Conservation (phyloP, 2,329 filamentous ascomycete species). For the Mariannaea sp. region DNA sequence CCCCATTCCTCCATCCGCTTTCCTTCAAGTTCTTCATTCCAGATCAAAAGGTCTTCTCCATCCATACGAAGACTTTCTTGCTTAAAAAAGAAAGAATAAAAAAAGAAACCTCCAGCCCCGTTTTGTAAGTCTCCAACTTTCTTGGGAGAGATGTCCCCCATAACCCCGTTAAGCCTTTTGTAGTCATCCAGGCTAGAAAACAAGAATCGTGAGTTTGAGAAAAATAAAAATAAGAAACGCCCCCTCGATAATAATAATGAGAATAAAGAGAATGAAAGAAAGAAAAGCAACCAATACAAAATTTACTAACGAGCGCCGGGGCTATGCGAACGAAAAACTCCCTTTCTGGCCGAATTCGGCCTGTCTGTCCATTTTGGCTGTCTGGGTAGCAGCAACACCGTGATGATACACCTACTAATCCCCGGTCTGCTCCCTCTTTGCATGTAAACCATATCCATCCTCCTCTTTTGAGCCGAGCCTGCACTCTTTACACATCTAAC, state of each 20-base stretch:
- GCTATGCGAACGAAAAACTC: conserved; percentile 28
- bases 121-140: too few species aligned
- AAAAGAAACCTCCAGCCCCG: too few species aligned
- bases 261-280: conserved; percentile 17
- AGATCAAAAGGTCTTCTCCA: too few species aligned
- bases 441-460: neutral
- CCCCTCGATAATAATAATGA: conserved; percentile 24
- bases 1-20: neutral
- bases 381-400: conserved; percentile 13
- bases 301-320: conserved; percentile 36
- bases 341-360: conserved; percentile 20
- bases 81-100: too few species aligned
- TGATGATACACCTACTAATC: conserved; percentile 20
- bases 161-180: too few species aligned
- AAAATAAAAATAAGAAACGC: too few species aligned
- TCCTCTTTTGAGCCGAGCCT: neutral
- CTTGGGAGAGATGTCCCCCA: too few species aligned
- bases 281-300: too few species aligned
- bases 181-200: too few species aligned
- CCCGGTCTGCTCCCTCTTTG: neutral
- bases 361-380: conserved; percentile 12
- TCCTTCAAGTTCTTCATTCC: too few species aligned
- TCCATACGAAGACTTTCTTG: too few species aligned
- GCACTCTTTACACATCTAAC: neutral
- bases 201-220: too few species aligned